Conservation (phyloP, 2,329 filamentous ascomycete genomes). For the Trichoderma citrinoviride region DNA sequence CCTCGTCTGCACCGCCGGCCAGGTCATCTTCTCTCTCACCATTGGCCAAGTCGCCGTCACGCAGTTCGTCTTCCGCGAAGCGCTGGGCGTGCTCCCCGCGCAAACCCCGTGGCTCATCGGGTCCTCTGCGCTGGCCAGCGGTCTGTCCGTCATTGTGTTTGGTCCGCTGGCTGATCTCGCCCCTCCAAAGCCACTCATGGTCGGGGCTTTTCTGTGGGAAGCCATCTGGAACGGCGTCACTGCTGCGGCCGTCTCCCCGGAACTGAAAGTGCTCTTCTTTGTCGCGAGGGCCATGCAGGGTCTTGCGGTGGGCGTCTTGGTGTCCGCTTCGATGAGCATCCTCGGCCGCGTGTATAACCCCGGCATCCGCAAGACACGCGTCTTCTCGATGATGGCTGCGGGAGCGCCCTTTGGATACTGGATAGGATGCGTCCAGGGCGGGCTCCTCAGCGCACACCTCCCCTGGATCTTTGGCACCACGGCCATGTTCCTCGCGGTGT, state of each 20-base stretch:
- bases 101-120: neutral
- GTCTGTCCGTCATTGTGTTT: conserved; percentile 2
- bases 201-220: conserved; percentile 6
- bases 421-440: conserved; percentile 7
- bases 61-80: conserved; percentile 6
- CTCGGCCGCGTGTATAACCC: conserved; percentile 10
- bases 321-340: conserved; percentile 9
- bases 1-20: conserved; percentile 8
- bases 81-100: neutral
- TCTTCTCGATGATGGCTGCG: conserved; percentile 10
- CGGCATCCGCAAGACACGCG: conserved; percentile 1
- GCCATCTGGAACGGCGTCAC: conserved; percentile 5
- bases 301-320: neutral
- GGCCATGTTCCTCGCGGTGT: neutral
- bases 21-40: neutral
- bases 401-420: conserved; percentile 9
- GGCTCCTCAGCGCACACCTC: neutral
- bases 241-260: neutral
- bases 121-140: neutral
- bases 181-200: conserved; percentile 5
- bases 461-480: conserved; percentile 10
- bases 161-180: conserved; percentile 4
- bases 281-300: conserved; percentile 13
- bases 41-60: neutral
- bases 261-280: conserved; percentile 13